Evolutionary conservation across 1,139 yeast species (phyloP), one percentile per base, ranked within the genome.

Genomic region (Hanseniaspora gamundiae): DNA sequence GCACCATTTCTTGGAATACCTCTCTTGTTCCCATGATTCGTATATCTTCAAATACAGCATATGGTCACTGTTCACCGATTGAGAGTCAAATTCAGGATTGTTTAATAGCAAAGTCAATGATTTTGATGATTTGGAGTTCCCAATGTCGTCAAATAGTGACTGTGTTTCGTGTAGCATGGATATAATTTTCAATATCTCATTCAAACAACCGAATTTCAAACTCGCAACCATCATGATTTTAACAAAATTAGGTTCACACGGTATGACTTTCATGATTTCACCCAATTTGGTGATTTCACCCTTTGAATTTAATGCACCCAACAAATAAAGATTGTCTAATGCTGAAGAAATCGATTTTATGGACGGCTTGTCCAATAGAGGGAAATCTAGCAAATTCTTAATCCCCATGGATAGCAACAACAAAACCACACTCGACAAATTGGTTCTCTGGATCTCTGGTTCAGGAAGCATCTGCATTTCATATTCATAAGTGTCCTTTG

Each of bases 191-290:
- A 84, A 54, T 0, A 87, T 75, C 43, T 83, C 86, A 2, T 71
- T 71, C 2, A 76, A 69, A 45, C 88, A 85, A 0, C 73, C 69
- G 45, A 69, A 72, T 48, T 70, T 69, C 3, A 73, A 71, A 48
- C 93, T 78, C 1, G 80, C 71, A 1, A 88, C 60, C 40, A 58
- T 52, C 24, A 91, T 61, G 1, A 84, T 74, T 59, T 82, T 84
- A 11, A 95, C 80, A 52, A 85, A 71, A 78, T 83, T 83, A 2
- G 96, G 96, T 53, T 85, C 94, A 6, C 88, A 73, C 0, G 98
- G 98, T 52, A 91, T 85, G 54, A 84, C 94, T 2, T 94, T 84
- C 95, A 91, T 85, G 49, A 76, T 75, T 30, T 85, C 67, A 0
- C 98, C 98, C 1, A 78, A 59, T 47, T 76, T 73, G 0, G 98